Evolutionary conservation across 1,284 basidiomycete genomes (phyloP).

Genomic region (Ceratobasidium sp.): DNA sequence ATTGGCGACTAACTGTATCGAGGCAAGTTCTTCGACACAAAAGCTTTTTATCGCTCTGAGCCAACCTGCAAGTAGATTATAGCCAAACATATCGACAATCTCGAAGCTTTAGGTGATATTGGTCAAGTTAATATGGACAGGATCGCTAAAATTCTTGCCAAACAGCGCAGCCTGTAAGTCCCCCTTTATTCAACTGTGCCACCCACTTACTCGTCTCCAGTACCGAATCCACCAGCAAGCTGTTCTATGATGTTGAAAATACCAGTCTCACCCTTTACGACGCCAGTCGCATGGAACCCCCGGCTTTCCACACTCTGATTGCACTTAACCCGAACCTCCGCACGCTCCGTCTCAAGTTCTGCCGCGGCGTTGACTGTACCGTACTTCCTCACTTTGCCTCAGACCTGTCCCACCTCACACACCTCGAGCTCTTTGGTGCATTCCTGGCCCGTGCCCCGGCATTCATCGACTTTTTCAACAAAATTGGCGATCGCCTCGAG

Average conservation of each 20-base stretch:
- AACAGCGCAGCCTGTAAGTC: constrained; percentile 84
- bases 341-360: constrained; percentile 82
- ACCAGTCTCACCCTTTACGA: constrained; percentile 84
- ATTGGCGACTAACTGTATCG: constrained; percentile 81
- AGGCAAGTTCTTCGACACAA: constrained; percentile 60
- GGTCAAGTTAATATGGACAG: constrained; percentile 82
- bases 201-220: constrained; percentile 1
- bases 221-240: constrained; percentile 53
- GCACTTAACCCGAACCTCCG: constrained; percentile 84
- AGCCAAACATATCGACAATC: constrained; percentile 86
- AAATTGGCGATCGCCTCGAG: constrained; percentile 69
- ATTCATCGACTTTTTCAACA: constrained; percentile 82
- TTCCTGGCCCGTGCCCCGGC: constrained; percentile 82
- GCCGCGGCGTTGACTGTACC: constrained; percentile 82
- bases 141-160: constrained; percentile 86
- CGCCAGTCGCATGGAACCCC: constrained; percentile 81
- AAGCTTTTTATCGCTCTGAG: neutral
- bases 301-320: constrained; percentile 74
- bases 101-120: constrained; percentile 90
- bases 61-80: constrained; percentile 67
- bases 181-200: neutral
- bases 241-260: constrained; percentile 85
- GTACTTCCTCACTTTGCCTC: constrained; percentile 73
- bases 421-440: constrained; percentile 86
- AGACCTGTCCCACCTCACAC: constrained; percentile 72